phyloP scores from a whole-genome alignment of 2,329 filamentous ascomycete species.

The Aspergillus sp. region DNA sequence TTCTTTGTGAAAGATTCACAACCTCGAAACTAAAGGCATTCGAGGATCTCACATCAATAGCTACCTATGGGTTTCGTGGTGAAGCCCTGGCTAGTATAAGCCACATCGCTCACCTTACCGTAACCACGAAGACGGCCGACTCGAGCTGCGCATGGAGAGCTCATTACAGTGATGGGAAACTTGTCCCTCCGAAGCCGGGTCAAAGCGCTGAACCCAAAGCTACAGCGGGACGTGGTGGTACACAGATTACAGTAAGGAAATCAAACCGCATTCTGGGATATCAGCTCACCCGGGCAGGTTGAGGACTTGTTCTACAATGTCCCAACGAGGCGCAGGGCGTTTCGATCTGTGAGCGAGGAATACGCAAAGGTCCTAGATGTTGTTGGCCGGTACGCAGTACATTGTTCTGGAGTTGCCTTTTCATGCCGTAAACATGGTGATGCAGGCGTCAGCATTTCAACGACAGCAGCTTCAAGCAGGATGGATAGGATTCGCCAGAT shows the following conservation, averaged over 20 bases:
- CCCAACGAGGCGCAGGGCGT: conserved; percentile 83
- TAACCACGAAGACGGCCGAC: conserved; percentile 90
- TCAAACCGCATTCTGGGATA: not conserved
- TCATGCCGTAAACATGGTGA: conserved; percentile 97
- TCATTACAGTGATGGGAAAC: conserved; percentile 80
- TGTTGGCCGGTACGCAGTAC: conserved; percentile 89
- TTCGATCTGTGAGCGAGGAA: conserved; percentile 89
- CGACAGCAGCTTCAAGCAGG: conserved; percentile 72
- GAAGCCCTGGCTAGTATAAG: conserved; percentile 97
- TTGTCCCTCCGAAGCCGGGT: conserved; percentile 83
- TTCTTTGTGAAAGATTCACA: conserved; percentile 94
- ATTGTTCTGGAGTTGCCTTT: conserved; percentile 89
- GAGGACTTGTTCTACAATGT: conserved; percentile 98
- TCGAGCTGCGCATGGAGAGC: conserved; percentile 90
- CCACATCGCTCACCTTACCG: conserved; percentile 92
- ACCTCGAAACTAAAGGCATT: conserved; percentile 95
- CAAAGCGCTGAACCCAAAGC: conserved; percentile 85
- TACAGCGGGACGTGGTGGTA: conserved; percentile 84
- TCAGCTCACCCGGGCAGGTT: conserved; percentile 53
- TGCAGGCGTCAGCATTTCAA: conserved; percentile 77
- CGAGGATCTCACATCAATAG: conserved; percentile 86
- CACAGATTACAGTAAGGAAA: conserved; percentile 78
- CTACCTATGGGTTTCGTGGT: conserved; percentile 96
- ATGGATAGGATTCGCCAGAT: conserved; percentile 89
- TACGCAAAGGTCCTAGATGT: conserved; percentile 98